Base-by-base conservation (phyloP, 345 rosid species). In the Camelina hispida region DNA sequence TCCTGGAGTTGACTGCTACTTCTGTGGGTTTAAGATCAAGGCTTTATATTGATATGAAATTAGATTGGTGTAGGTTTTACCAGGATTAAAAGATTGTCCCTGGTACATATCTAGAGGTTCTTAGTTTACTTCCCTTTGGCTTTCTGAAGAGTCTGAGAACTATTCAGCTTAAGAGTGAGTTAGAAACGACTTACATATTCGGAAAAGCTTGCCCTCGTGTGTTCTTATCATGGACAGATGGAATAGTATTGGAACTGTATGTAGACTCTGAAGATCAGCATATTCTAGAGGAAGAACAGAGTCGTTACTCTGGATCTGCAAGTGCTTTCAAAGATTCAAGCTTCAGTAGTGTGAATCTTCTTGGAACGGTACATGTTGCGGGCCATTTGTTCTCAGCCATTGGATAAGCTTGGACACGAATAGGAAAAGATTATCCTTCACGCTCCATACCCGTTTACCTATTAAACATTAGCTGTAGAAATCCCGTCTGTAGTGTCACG, bases 41-140 rank as follows among this genome's bases (percentile, higher is more conserved):
- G 59, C 66, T 63, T 22, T 10, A 22, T n/a, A 56, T 47, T 57
- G 57, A 58, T 30, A 18, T 23, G 46, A 44, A 47, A 15, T 46
- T 70, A 46, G 54, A 61, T 60, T 25, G 42, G 17, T 72, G 60
- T 62, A 63, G 53, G 53, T 55, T 62, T 56, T 52, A 46, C 53
- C 14, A 62, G 66, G 60, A 48, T 37, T 44, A 63, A 48, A 63
- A 70, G 53, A 25, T 46, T 47, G 53, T 54, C 46, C 5, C 32
- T n/a, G 7, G 56, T 57, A 18, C 40, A 28, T 34, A 16, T 22
- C 75, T 43, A 69, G 59, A 43, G 22, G 37, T 4, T 50, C 56
- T 38, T 70, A 37, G 46, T 28, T 38, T 42, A 58, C 80, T 57
- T 55, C 30, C 51, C 66, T 46, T 35, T 25, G 63, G 17, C 52